phyloP scores from a whole-genome alignment of 495 filamentous ascomycete species.

The Glonium stellatum region DNA sequence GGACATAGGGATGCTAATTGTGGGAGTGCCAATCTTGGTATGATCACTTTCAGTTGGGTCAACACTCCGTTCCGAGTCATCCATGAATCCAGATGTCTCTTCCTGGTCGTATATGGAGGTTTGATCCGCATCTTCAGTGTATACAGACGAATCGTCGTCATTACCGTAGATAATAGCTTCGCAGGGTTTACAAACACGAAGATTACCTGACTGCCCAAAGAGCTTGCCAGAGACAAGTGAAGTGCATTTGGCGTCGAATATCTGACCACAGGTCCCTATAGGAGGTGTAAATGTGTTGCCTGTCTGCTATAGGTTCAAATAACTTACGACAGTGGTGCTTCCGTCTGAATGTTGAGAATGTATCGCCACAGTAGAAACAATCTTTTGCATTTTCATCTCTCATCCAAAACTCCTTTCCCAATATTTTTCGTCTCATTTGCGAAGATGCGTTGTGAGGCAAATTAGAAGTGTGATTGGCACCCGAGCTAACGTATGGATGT shows the following conservation, averaged over 20 bases:
- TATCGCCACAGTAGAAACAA: constrained; percentile 84
- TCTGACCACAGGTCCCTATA: constrained; percentile 68
- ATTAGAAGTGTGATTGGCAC: constrained; percentile 15
- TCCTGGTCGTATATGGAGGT: constrained; percentile 24
- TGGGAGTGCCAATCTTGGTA: constrained; percentile 37
- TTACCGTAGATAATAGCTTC: constrained; percentile 84
- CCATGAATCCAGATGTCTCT: constrained; percentile 1
- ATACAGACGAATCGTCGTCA: constrained; percentile 84
- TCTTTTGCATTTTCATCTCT: constrained; percentile 96
- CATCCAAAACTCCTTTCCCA: constrained; percentile 99
- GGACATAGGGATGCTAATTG: constrained; percentile 46
- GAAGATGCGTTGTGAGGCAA: constrained; percentile 54
- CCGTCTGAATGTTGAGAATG: constrained; percentile 87
- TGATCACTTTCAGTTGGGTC: constrained; percentile 28
- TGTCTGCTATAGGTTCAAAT: too few species aligned
- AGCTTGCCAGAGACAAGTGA: constrained; percentile 73
- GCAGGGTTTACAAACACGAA: constrained; percentile 94
- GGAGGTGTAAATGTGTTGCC: too few species aligned
- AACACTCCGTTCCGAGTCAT: background rate
- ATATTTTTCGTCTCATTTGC: constrained; percentile 70
- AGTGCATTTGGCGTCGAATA: constrained; percentile 96
- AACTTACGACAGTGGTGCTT: constrained; percentile 82
- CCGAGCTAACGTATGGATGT: constrained; percentile 2
- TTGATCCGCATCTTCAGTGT: constrained; percentile 55
- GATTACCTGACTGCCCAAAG: constrained; percentile 79